Conservation (phyloP, 2,329 filamentous ascomycete species). For the Xylaria sp. region DNA sequence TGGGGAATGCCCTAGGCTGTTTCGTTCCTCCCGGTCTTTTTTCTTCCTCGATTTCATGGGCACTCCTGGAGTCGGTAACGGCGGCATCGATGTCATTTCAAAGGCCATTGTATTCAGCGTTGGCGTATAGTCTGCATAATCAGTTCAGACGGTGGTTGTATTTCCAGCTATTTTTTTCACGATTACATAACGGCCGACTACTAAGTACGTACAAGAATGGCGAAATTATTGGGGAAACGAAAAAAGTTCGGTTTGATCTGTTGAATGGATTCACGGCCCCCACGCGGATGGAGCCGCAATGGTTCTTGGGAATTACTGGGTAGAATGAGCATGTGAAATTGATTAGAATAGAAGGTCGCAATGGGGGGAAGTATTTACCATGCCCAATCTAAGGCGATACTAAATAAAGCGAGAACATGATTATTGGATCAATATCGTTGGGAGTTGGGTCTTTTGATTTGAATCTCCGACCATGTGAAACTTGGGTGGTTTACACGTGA, state of each 20-base stretch:
- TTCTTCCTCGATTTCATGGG: not conserved
- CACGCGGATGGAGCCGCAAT: not conserved
- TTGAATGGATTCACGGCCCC: not conserved
- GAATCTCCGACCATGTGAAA: not conserved
- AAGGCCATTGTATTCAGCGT: conserved; percentile 24
- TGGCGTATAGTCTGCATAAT: conserved; percentile 23
- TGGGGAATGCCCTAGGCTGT: not conserved
- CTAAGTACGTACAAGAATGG: not conserved
- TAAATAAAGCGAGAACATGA: not conserved
- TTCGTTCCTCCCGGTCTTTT: not conserved
- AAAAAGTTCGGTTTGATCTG: not conserved
- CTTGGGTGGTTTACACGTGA: not conserved
- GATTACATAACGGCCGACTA: conserved; percentile 1
- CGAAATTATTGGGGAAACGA: not conserved
- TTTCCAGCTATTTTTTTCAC: not conserved
- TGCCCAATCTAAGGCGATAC: not conserved
- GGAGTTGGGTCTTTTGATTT: not conserved
- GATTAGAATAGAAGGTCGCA: not conserved
- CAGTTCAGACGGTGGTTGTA: conserved; percentile 4
- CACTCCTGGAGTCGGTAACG: not conserved
- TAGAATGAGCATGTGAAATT: not conserved
- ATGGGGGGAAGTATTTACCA: not conserved
- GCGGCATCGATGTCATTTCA: not conserved
- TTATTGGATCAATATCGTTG: not conserved
- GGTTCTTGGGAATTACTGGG: not conserved